phyloP scores from a whole-genome alignment of 306 rosid genomes.

The Hylodesmum podocarpum region DNA sequence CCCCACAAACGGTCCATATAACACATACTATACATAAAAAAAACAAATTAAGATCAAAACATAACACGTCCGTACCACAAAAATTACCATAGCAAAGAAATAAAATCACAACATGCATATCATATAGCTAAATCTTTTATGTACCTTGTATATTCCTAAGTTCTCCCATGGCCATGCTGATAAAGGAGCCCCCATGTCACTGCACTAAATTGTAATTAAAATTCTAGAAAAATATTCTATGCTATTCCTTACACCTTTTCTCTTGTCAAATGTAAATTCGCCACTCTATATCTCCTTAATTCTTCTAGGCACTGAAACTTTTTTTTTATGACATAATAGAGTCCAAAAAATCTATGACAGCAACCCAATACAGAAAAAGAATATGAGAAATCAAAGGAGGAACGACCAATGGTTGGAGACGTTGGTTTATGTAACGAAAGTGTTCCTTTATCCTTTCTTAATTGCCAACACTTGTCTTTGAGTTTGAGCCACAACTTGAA shows the following conservation, averaged over 20 bases:
- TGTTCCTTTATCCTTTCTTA: neutral
- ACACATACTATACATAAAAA: constrained; percentile 45
- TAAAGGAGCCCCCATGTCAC: constrained; percentile 62
- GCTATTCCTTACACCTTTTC: neutral
- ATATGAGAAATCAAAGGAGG: constrained; percentile 14
- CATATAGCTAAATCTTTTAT: neutral
- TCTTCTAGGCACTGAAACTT: neutral
- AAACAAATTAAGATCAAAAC: neutral
- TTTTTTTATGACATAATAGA: neutral
- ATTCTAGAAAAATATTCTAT: neutral
- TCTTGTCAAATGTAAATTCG: neutral
- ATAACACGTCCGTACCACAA: neutral
- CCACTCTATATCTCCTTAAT: neutral
- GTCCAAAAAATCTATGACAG: neutral
- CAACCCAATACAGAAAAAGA: neutral
- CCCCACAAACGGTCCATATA: constrained; percentile 66
- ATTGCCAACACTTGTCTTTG: neutral
- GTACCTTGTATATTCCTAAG: constrained; percentile 75
- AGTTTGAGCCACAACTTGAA: neutral
- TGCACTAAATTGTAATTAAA: neutral
- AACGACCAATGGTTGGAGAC: neutral
- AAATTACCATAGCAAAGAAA: neutral
- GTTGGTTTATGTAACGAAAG: neutral
- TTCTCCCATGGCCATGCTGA: constrained; percentile 93
- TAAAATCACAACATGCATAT: neutral